phyloP scores from a whole-genome alignment of 2,329 filamentous ascomycete species.

The Colletotrichum tamarilloi region DNA sequence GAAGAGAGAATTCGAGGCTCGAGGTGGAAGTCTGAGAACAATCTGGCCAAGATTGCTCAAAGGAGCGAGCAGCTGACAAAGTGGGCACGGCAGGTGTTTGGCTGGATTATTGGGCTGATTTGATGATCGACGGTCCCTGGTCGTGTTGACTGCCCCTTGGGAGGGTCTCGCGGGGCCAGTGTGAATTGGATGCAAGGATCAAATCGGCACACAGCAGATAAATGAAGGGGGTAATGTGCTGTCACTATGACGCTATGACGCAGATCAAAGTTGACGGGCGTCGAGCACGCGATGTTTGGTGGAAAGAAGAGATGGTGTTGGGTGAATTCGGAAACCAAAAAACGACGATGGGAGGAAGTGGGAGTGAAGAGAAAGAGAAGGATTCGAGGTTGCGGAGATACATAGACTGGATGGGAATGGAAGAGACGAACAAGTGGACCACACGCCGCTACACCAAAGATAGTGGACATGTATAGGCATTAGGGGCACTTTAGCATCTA shows the following conservation, averaged over 20 bases:
- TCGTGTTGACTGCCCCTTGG: conserved; percentile 15
- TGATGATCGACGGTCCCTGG: conserved; percentile 31
- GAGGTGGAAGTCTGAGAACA: background rate
- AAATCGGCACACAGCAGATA: conserved; percentile 19
- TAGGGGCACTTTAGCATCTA: background rate
- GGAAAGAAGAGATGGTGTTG: background rate
- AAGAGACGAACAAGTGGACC: conserved; percentile 27
- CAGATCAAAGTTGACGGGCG: background rate
- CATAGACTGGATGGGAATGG: conserved; percentile 1
- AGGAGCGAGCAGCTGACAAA: conserved; percentile 13
- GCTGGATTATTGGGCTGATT: conserved; percentile 16
- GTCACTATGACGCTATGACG: conserved; percentile 30
- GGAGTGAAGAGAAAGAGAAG: background rate
- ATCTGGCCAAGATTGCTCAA: conserved; percentile 2
- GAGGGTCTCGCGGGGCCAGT: conserved; percentile 32
- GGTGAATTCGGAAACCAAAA: background rate
- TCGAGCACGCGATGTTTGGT: conserved; percentile 11
- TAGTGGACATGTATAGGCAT: background rate
- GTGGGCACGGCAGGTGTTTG: conserved; percentile 11
- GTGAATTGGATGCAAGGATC: conserved; percentile 19
- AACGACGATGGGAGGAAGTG: background rate
- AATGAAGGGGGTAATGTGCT: conserved; percentile 32
- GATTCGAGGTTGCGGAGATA: conserved; percentile 5
- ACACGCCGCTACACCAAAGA: background rate
- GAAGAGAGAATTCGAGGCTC: background rate